Base-by-base conservation (phyloP, 306 rosid genomes). In the Ziziphus jujuba region DNA sequence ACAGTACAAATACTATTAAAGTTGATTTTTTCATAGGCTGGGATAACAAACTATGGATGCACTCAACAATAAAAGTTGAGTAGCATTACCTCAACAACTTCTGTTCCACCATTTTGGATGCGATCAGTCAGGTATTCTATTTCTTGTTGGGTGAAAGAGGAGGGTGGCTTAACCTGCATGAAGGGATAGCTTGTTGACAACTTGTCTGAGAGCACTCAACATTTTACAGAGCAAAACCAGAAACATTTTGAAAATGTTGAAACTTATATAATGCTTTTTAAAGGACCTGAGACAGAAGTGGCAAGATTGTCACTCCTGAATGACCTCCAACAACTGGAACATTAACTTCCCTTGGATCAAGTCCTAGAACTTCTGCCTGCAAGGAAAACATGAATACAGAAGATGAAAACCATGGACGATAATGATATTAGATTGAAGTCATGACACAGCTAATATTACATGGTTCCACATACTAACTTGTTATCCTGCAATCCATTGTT, bases 301-400 rank as follows among this genome's bases (percentile, higher is more conserved):
- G 99, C 60, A 95, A 73, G 69, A 90, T 95, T 21, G 99, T 95
- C 59, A 90, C 84, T 66, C 97, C 99, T 7, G 97, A 81, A 45
- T 95, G 99, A 69, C 99, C 99, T 34, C 99, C 97, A 55, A 95
- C 92, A 28, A 95, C 99, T 0, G 97, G 99, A 77, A 95, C 99
- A 61, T 90, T 92, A 70, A 95, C 97, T 49, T 90, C 96, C 75
- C 95, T 84, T 16, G 99, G 97, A 79, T 95, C 96, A 73, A 80
- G 80, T 55, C 97, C 97, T 25, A 95, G 81, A 56, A 95, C 95
- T 79, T 90, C 99, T 13, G 97, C 97, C 97, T 95, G 84, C 65
- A 67, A 63, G 17, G n/a, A 33, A 54, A 68, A 17, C 44, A 61
- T 3, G 35, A 25, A 36, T 19, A 43, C 59, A 36, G 15, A 72